Conservation (phyloP, 2,329 filamentous ascomycete species). For the Neonectria coccinea region DNA sequence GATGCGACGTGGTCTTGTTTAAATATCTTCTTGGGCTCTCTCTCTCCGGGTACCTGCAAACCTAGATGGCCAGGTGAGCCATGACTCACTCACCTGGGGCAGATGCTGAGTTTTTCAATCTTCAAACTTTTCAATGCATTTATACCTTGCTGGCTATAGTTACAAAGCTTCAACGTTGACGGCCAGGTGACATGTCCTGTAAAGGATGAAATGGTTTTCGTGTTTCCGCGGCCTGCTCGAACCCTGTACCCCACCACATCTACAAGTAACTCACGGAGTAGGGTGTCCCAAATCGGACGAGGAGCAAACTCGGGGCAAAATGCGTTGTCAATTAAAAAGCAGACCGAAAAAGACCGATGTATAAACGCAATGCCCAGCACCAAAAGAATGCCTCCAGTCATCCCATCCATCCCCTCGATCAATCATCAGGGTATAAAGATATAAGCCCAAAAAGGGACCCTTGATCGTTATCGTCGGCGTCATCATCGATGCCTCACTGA, state of each 20-base stretch:
- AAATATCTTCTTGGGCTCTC: neutral
- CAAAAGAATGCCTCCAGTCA: neutral
- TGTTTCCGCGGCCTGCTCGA: neutral
- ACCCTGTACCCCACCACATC: neutral
- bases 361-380: neutral
- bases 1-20: neutral
- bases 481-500: neutral
- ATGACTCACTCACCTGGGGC: neutral
- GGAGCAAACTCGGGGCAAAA: too few species aligned
- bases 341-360: neutral
- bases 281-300: too few species aligned
- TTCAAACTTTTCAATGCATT: neutral
- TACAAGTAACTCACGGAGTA: neutral
- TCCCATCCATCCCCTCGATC: neutral
- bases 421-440: neutral
- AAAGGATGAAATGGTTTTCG: too few species aligned
- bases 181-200: too few species aligned
- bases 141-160: neutral
- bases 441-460: neutral
- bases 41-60: neutral
- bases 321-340: neutral
- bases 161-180: neutral
- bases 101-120: neutral
- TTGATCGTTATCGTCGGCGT: neutral
- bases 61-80: neutral